Percentiles rank a stretch among this genome's conserved stretches.
These are phyloP conservation scores for Akebia trifoliata DNA, from an alignment of 164 flowering plant genomes.

Conservation along the genomic window DNA sequence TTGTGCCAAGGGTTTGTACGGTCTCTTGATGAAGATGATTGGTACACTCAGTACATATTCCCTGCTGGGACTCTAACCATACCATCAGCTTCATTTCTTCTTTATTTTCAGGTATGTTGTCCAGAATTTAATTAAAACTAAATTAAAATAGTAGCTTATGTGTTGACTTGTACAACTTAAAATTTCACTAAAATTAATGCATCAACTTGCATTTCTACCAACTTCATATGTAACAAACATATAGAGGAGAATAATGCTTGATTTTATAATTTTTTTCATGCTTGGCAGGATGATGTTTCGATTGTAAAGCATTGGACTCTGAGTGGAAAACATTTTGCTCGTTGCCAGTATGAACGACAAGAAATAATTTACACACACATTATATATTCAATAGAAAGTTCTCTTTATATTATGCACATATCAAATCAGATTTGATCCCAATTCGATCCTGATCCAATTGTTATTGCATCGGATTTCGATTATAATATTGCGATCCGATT, in stretches of 20 bases:
- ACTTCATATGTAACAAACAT: background rate
- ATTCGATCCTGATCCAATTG: too few relatives aligned
- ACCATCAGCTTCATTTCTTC: slow-evolving; percentile 19
- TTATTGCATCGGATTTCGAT: background rate
- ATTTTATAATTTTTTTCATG: background rate
- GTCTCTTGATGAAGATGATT: slow-evolving; percentile 15
- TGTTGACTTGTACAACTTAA: background rate
- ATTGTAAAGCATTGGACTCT: slow-evolving; percentile 21
- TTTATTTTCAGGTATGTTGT: slow-evolving; percentile 21
- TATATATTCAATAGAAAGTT: background rate
- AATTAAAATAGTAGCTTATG: background rate
- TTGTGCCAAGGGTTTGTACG: background rate
- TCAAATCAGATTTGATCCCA: too few relatives aligned
- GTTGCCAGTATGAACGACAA: slow-evolving; percentile 7
- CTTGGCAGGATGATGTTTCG: slow-evolving; percentile 19
- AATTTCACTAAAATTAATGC: background rate
- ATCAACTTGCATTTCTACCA: background rate
- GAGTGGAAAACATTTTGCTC: slow-evolving; percentile 18
- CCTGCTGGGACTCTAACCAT: slow-evolving; percentile 19
- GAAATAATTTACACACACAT: background rate
- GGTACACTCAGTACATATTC: slow-evolving; percentile 14
- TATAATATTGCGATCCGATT: background rate
- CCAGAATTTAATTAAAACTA: background rate
- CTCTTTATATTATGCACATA: too few relatives aligned
- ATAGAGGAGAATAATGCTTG: background rate